phyloP scores from a whole-genome alignment of 495 filamentous ascomycete genomes.

The Penicillium cataractarum region DNA sequence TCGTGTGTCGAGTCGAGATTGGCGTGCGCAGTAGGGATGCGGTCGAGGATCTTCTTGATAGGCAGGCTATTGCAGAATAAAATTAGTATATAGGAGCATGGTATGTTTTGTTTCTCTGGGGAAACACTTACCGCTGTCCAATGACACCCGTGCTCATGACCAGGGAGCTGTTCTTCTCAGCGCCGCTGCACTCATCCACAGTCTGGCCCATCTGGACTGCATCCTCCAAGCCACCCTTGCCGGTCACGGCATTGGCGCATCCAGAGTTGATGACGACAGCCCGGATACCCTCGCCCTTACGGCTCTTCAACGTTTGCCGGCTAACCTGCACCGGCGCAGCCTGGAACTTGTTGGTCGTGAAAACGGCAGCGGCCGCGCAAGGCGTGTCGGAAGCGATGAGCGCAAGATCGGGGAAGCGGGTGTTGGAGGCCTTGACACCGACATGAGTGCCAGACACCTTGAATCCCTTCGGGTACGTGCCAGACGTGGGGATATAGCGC shows the following conservation, averaged over 20 bases:
- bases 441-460: conserved; percentile 84
- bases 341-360: conserved; percentile 98
- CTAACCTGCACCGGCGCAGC: conserved; percentile 91
- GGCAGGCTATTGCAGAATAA: conserved; percentile 62
- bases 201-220: conserved; percentile 78
- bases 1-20: conserved; percentile 74
- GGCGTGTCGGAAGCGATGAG: conserved; percentile 85
- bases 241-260: conserved; percentile 97
- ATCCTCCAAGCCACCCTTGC: conserved; percentile 88
- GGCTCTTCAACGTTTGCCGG: conserved; percentile 65
- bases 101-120: neutral
- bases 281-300: conserved; percentile 70
- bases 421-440: conserved; percentile 92
- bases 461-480: conserved; percentile 91
- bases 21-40: conserved; percentile 74
- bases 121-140: conserved; percentile 70
- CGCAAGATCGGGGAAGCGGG: conserved; percentile 83
- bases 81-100: neutral
- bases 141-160: conserved; percentile 99
- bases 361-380: conserved; percentile 90
- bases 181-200: conserved; percentile 70
- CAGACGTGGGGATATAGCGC: conserved; percentile 85
- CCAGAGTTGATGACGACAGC: conserved; percentile 93
- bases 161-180: conserved; percentile 68
- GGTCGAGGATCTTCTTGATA: conserved; percentile 83